These are phyloP conservation scores for Aspergillus leporis DNA, from an alignment of 495 filamentous ascomycete genomes.

Conservation along the genomic window DNA sequence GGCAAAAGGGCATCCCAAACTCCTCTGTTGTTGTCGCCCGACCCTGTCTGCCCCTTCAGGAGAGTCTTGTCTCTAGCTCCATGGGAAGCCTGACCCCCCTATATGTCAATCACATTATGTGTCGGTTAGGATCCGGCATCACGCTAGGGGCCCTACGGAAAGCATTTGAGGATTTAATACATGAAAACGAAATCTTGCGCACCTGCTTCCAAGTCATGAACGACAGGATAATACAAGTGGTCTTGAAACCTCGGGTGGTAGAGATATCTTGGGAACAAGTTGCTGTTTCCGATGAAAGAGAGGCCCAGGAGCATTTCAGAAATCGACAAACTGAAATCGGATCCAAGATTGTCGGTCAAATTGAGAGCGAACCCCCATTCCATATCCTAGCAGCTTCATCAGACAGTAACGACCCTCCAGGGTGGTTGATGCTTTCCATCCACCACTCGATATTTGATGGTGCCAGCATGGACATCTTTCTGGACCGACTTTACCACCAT, in stretches of 20 bases:
- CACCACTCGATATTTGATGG: constrained; percentile 76
- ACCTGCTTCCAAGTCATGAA: constrained; percentile 60
- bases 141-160: constrained; percentile 29
- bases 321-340: constrained; percentile 14
- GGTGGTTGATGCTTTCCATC: constrained; percentile 25
- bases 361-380: neutral
- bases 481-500: constrained; percentile 15
- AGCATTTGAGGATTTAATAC: constrained; percentile 55
- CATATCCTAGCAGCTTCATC: constrained; percentile 9
- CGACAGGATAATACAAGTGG: constrained; percentile 59
- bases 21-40: constrained; percentile 1
- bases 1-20: neutral
- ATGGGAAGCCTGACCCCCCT: constrained; percentile 59
- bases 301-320: constrained; percentile 8
- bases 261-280: constrained; percentile 18
- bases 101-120: constrained; percentile 76
- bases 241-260: constrained; percentile 35
- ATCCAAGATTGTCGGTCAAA: constrained; percentile 18
- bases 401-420: neutral
- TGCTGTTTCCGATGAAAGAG: constrained; percentile 6
- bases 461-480: constrained; percentile 27
- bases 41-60: constrained; percentile 61
- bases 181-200: constrained; percentile 62
- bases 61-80: constrained; percentile 74
- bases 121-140: constrained; percentile 49